A percentile compares a stretch with the other conserved stretches of the same genome.
These are phyloP conservation scores for Avicennia marina DNA, from an alignment of 257 asterid species.

Conservation along the genomic window DNA sequence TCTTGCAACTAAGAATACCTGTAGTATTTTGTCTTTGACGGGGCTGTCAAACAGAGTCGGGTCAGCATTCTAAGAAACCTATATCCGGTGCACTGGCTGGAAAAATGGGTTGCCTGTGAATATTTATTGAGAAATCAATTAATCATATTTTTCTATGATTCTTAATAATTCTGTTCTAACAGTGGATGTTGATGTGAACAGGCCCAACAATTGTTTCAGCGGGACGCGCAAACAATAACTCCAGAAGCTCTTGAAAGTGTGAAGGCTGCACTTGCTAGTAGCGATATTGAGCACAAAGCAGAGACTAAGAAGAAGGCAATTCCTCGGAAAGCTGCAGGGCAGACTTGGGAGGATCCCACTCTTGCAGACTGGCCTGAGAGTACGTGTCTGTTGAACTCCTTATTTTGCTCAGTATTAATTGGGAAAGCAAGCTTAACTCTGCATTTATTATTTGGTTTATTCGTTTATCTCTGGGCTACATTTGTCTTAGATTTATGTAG, in stretches of 20 bases:
- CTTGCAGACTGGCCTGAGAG: slow-evolving; percentile 99
- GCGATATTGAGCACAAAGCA: slow-evolving; percentile 91
- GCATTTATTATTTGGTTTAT: neutral
- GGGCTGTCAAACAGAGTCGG: no score
- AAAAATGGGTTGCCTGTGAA: no score
- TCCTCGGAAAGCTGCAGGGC: slow-evolving; percentile 98
- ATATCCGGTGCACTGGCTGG: no score
- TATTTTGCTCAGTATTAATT: neutral
- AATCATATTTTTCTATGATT: no score
- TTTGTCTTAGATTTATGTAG: no score
- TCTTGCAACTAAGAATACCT: no score
- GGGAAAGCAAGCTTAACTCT: neutral
- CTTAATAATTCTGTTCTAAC: slow-evolving; percentile 11
- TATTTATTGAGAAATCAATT: no score
- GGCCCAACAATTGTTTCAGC: slow-evolving; percentile 96
- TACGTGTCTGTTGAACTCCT: slow-evolving; percentile 35
- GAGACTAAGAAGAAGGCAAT: slow-evolving; percentile 89
- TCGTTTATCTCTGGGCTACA: no score
- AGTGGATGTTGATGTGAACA: slow-evolving; percentile 25
- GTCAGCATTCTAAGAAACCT: no score
- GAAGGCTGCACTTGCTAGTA: slow-evolving; percentile 95
- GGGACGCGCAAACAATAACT: slow-evolving; percentile 93
- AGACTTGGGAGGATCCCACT: slow-evolving; percentile 90
- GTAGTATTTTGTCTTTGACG: no score
- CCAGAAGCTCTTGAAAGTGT: slow-evolving; percentile 98